phyloP scores from a whole-genome alignment of 257 asterid genomes.

The Paraleonurus japonicus region DNA sequence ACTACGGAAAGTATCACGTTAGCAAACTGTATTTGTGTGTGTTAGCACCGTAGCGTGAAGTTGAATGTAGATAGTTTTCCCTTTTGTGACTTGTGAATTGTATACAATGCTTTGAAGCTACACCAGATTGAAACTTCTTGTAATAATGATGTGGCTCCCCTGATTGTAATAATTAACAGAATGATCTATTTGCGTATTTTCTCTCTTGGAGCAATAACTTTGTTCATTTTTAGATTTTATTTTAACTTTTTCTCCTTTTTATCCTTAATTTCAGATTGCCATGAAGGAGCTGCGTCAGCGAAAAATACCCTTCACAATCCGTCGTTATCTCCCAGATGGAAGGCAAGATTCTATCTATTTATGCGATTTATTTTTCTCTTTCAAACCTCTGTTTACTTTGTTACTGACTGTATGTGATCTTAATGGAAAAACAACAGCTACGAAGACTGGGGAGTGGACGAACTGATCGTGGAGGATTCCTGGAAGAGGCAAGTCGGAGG shows the following conservation, averaged over 20 bases:
- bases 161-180: too few relatives aligned
- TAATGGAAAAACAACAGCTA: conserved; percentile 33
- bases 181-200: background rate
- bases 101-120: background rate
- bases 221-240: background rate
- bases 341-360: conserved; percentile 40
- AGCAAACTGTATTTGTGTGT: background rate
- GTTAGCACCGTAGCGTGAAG: background rate
- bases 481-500: conserved; percentile 70
- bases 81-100: background rate
- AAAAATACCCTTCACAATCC: conserved; percentile 88
- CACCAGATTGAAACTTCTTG: background rate
- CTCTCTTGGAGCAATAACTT: background rate
- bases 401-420: background rate
- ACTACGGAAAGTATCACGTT: background rate
- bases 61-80: background rate
- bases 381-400: background rate
- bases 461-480: conserved; percentile 56
- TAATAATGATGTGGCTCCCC: background rate
- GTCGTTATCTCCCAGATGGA: conserved; percentile 91
- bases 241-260: background rate
- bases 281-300: conserved; percentile 90
- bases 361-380: background rate
- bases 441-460: conserved; percentile 64
- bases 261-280: conserved; percentile 58